Evolutionary conservation across 2,329 filamentous ascomycete genomes (phyloP), one percentile per base, ranked within the genome.

Genomic region (Fusarium tuaranense): DNA sequence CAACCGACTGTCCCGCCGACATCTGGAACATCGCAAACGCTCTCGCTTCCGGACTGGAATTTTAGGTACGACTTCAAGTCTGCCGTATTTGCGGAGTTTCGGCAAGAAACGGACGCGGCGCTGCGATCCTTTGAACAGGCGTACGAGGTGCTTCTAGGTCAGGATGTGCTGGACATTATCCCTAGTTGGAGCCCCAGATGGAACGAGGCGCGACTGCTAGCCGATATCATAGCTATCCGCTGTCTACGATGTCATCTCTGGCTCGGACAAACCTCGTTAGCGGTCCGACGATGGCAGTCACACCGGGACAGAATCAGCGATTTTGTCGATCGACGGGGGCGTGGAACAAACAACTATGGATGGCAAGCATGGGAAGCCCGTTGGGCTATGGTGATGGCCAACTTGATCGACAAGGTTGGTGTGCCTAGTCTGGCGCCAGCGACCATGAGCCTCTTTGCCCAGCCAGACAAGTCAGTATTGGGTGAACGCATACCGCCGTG

Each of bases 51-150:
- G 48, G 95, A 94, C 5, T 99, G 96, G 97, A 95, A 95, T 79
- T 92, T 97, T 63, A 92, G 96, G 18, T 98, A 98, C 82, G 96
- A 99, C 79, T 95, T 97, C 85, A 99, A 99, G 81, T 88, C 95
- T 20, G 96, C 93, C 8, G 87, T 98, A 0, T 94, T 98, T 80
- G 94, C 95, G 32, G 96, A 98, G 80, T 98, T 97, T 76, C 91
- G 97, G 10, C 94, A 97, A 80, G 97, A 98, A 81, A 94, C 96
- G 88, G 96, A 98, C 80, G 92, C 91, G 25, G 95, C 97, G 1
- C 88, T 94, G 78, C 91, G 95, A 51, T 95, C 94, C 63, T 98
- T 95, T 77, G 94, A 97, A 79, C 92, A 92, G 81, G 95, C 95
- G 5, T 95, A 98, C 76, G 95, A 97, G 63, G 91, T 90, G 25